Percentiles rank a stretch among this genome's conserved stretches.
phyloP scores from a whole-genome alignment of 768 basidiomycete species.

The Sporobolomyces phaffii region DNA sequence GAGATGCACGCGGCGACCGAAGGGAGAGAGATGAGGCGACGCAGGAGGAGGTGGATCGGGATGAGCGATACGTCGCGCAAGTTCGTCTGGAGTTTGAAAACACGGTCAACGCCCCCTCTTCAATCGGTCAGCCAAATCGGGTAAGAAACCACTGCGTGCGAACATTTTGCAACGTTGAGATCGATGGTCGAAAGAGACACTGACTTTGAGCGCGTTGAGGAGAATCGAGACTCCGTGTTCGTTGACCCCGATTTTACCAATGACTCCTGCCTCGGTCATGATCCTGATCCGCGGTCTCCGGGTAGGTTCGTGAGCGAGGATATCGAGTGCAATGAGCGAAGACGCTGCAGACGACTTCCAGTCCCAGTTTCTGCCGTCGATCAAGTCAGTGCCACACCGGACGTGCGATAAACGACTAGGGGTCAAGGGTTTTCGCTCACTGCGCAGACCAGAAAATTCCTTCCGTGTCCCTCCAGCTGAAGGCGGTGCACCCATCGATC shows the following conservation, averaged over 20 bases:
- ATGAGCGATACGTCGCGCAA: neutral
- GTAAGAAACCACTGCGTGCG: too few species aligned
- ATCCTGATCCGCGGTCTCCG: conserved; percentile 2
- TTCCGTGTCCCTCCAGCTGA: conserved; percentile 2
- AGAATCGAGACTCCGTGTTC: neutral
- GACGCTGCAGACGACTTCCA: neutral
- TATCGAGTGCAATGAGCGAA: neutral
- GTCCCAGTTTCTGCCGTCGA: conserved; percentile 2
- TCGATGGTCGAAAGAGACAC: too few species aligned
- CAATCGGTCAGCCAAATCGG: too few species aligned
- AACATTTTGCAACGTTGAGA: too few species aligned
- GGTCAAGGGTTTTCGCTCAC: neutral
- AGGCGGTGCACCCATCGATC: conserved; percentile 5
- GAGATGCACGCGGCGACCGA: neutral
- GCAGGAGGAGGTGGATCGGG: conserved; percentile 7
- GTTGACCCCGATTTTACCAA: conserved; percentile 11
- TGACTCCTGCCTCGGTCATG: conserved; percentile 14
- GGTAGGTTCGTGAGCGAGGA: neutral
- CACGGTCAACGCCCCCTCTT: too few species aligned
- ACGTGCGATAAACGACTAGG: neutral
- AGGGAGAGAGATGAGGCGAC: neutral
- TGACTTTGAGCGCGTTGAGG: conserved; percentile 10
- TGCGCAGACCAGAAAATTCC: conserved; percentile 4
- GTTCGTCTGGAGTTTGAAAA: neutral
- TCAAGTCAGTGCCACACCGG: neutral